Percentiles rank a stretch among this genome's conserved stretches.
These are phyloP conservation scores for Coemansia sp. DNA, from an alignment of 192 early-diverging fungal species.

Conservation along the genomic window DNA sequence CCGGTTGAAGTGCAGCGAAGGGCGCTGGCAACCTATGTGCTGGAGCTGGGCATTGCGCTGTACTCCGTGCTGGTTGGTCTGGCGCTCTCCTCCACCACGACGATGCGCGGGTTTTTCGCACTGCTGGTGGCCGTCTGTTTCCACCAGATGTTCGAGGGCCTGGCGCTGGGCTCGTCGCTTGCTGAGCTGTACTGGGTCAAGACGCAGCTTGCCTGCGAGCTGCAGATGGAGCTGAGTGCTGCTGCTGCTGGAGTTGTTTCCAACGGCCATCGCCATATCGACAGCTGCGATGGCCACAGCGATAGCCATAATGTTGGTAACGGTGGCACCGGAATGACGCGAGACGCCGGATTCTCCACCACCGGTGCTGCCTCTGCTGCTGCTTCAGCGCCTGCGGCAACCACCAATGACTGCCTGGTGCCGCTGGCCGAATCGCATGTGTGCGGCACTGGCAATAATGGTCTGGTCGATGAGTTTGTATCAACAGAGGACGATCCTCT, in stretches of 20 bases:
- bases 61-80: conserved; percentile 78
- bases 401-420: too few species aligned
- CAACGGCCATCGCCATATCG: neutral
- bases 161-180: conserved; percentile 72
- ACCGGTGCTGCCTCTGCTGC: too few species aligned
- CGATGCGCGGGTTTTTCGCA: conserved; percentile 53
- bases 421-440: too few species aligned
- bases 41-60: conserved; percentile 73
- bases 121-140: conserved; percentile 68
- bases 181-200: conserved; percentile 60
- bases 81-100: conserved; percentile 45
- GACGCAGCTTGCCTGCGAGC: conserved; percentile 20
- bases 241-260: neutral
- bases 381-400: too few species aligned
- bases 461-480: neutral
- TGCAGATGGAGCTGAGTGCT: neutral
- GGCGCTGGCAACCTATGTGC: conserved; percentile 61
- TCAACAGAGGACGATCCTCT: neutral
- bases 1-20: conserved; percentile 28
- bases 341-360: neutral
- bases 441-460: too few species aligned
- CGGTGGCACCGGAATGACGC: neutral
- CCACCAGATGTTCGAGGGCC: conserved; percentile 75
- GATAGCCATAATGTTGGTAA: neutral
- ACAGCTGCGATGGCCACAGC: neutral